Evolutionary conservation across 352 stramenopile genomes (phyloP), one percentile per base, ranked within the genome.

Genomic region (Aphanomyces astaci): DNA sequence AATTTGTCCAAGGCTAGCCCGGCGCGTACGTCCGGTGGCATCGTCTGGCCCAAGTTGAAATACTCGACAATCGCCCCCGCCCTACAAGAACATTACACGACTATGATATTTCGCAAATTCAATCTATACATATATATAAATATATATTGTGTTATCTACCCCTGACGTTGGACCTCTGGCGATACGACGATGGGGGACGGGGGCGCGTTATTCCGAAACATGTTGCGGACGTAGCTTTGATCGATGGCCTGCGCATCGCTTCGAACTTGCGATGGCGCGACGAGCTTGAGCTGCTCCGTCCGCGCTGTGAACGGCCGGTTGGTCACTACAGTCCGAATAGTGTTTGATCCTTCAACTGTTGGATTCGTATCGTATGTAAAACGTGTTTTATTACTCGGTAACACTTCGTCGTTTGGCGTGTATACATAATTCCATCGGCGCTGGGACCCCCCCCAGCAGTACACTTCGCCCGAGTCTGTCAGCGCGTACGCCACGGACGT

Each of bases 401-500:
- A 30, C 7, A 25, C 15, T 36, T 59, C 51, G 51, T 59, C 51
- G 17, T 30, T 33, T 32, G 39, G 51, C 4, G 3, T 76, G 54
- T 92, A 90, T 51, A 91, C 88, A 40, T 90, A 91, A 31, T 72
- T 67, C 84, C 84, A 92, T 48, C 75, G 70, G 4, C 80, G 79
- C 32, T 81, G 80, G 63, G 83, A 89, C 2, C 83, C 85, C 27
- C 85, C 85, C 85, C 85, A 93, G 59, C 80, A 90, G 60, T 88
- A 92, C 0, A 87, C 65, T 74, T 92, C 79, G 2, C 83, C 83
- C 1, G 79, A 63, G 55, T 90, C 83, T 10, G 85, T 89, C 22
- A 93, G 73, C 3, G 81, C 85, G 45, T 87, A 90, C 0, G 75
- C 75, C 4, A 92, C 74, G 24, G 75, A 70, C 15, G 73, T 43